These are phyloP conservation scores for Hericium alpestre DNA, from an alignment of 768 basidiomycete species.

Conservation along the genomic window DNA sequence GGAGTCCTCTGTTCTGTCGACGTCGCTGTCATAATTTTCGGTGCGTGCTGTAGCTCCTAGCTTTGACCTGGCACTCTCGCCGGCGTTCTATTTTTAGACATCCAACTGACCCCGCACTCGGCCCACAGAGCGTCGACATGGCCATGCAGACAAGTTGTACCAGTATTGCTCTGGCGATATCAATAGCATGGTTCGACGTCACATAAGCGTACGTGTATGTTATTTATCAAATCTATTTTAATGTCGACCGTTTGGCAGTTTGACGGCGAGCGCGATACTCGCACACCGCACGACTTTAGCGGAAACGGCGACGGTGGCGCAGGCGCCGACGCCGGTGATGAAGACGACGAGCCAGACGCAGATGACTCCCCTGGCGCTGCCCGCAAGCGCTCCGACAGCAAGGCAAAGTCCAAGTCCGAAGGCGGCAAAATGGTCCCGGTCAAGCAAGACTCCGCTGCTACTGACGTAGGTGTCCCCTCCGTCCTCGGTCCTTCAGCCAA, in stretches of 20 bases:
- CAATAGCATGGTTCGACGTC: conserved; percentile 59
- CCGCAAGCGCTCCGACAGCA: background rate
- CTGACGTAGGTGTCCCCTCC: conserved; percentile 8
- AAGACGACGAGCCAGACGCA: conserved; percentile 17
- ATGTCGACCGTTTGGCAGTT: conserved; percentile 24
- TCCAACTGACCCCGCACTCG: background rate
- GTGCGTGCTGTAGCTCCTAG: conserved; percentile 24
- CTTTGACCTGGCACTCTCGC: background rate
- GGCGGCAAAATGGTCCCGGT: conserved; percentile 5
- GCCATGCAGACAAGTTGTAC: conserved; percentile 73
- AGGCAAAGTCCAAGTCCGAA: conserved; percentile 9
- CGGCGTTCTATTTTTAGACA: conserved; percentile 30
- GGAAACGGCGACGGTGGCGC: conserved; percentile 20
- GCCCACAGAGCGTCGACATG: conserved; percentile 56
- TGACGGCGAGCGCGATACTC: conserved; percentile 40
- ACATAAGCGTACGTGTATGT: conserved; percentile 34
- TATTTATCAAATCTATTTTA: background rate
- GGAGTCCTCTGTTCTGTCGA: conserved; percentile 86
- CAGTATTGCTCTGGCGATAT: conserved; percentile 72
- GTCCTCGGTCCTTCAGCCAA: background rate
- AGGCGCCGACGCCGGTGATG: conserved; percentile 27
- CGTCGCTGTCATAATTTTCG: conserved; percentile 82
- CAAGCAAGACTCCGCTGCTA: conserved; percentile 12
- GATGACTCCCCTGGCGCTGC: background rate
- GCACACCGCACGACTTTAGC: conserved; percentile 40